Evolutionary conservation across 495 filamentous ascomycete species (phyloP), one percentile per base, ranked within the genome.

Genomic region (Immersiella caudata): DNA sequence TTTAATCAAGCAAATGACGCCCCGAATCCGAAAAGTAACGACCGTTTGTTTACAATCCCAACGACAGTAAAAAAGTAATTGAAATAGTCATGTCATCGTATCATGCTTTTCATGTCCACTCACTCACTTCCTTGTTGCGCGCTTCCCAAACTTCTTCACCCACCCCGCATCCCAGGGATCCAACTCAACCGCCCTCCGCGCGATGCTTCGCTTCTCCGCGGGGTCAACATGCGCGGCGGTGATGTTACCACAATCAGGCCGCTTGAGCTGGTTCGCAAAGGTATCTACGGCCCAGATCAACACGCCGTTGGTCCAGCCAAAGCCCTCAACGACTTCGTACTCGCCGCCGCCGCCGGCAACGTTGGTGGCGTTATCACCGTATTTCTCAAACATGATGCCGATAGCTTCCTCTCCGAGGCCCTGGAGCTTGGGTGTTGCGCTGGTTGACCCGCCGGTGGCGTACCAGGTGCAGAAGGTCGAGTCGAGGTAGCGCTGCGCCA

Each of bases 311-410:
- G 80, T 81, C 82, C 82, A 84, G 9, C 82, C 82, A 62, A 84
- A 84, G 22, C 82, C 82, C 74, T 84, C 81, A 6, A 84, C 82
- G 16, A 84, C 82, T 60, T 76, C 73, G 61, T 84, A 84, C 74
- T 84, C 82, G 67, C 82, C 82, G 12, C 82, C 82, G 26, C 80
- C 69, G 49, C 82, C 82, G 18, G 81, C 82, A 6, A 78, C 79
- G 58, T 83, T 83, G 26, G 79, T 82, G 50, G 80, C 66, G 26
- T 76, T 78, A 67, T 83, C 81, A 25, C 74, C 71, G 66, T 84
- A 84, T 74, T 84, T 84, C 70, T 84, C 82, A 65, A 84, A 84
- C 76, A 84, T 84, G 66, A 76, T 80, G 12, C 82, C 82, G 22
- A 55, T 65, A 11, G 77, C 74, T 7, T 70, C 68, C 5, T 74